These are phyloP conservation scores for Mortierella sp. DNA, from an alignment of 371 early-diverging fungal genomes.

Conservation along the genomic window DNA sequence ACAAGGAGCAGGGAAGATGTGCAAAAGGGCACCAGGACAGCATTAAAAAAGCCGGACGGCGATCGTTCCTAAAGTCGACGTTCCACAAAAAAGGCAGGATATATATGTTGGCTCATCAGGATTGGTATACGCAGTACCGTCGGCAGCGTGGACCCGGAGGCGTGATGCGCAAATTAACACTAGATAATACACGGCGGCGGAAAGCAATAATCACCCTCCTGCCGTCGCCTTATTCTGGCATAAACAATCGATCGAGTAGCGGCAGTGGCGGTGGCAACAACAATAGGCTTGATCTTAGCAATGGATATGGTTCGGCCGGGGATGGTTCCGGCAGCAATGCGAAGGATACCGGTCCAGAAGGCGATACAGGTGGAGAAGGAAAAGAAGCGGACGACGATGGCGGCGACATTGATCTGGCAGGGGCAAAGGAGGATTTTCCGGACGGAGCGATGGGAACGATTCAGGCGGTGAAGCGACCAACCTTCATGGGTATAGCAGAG, in stretches of 20 bases:
- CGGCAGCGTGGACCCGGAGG: conserved; percentile 27
- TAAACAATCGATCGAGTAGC: not conserved
- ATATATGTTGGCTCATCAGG: conserved; percentile 27
- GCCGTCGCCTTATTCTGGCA: not conserved
- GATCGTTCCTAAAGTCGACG: conserved; percentile 12
- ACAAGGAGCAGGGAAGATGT: not conserved
- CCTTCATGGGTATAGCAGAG: conserved; percentile 2
- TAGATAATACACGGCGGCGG: conserved; percentile 30
- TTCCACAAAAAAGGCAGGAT: conserved; percentile 26
- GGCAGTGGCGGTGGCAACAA: not conserved
- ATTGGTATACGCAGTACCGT: conserved; percentile 44
- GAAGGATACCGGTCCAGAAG: not conserved
- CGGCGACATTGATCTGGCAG: not conserved
- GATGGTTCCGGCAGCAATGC: not conserved
- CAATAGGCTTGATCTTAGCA: not conserved
- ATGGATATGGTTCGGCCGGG: not conserved
- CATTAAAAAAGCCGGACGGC: not conserved
- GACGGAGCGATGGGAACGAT: conserved; percentile 6
- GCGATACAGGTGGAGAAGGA: not conserved
- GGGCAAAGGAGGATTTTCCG: not conserved
- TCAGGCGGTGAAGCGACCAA: conserved; percentile 17
- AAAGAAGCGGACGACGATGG: not conserved
- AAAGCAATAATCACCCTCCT: conserved; percentile 21
- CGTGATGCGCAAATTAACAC: conserved; percentile 27
- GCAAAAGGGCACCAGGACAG: not conserved